Evolutionary conservation across 139 green algal genomes (phyloP).

Genomic region (Edaphochlamys debaryana): DNA sequence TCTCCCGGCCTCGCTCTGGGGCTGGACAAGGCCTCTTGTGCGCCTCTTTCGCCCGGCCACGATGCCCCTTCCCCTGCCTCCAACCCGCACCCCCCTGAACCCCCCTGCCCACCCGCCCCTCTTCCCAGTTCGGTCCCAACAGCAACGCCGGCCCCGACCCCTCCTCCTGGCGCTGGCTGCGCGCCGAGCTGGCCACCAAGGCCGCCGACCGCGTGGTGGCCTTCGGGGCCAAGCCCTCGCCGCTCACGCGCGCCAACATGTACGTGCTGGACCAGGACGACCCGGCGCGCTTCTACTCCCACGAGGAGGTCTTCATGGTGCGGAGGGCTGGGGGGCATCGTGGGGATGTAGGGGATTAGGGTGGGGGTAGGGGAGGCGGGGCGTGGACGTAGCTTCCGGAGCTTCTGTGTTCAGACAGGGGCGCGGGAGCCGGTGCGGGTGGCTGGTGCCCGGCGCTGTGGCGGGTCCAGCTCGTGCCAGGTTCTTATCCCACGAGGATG

Average conservation of each 20-base stretch:
- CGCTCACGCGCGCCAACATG: not conserved
- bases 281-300: conserved; percentile 1
- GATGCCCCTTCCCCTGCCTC: too few relatives aligned
- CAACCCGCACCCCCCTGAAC: too few relatives aligned
- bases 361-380: not conserved
- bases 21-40: too few relatives aligned
- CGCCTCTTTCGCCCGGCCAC: too few relatives aligned
- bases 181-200: conserved; percentile 14
- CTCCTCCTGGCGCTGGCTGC: conserved; percentile 13
- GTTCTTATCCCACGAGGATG: too few relatives aligned
- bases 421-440: too few relatives aligned
- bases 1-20: too few relatives aligned
- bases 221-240: not conserved
- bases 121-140: conserved; percentile 25
- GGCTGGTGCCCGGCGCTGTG: too few relatives aligned
- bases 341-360: not conserved
- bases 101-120: not conserved
- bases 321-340: not conserved
- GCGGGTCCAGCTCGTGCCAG: too few relatives aligned
- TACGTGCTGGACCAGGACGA: conserved; percentile 18
- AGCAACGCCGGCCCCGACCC: conserved; percentile 2
- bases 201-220: not conserved
- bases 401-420: too few relatives aligned
- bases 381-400: not conserved
- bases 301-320: conserved; percentile 42